Evolutionary conservation across 2,329 filamentous ascomycete species (phyloP).

Genomic region (Neoarthrinium moseri): DNA sequence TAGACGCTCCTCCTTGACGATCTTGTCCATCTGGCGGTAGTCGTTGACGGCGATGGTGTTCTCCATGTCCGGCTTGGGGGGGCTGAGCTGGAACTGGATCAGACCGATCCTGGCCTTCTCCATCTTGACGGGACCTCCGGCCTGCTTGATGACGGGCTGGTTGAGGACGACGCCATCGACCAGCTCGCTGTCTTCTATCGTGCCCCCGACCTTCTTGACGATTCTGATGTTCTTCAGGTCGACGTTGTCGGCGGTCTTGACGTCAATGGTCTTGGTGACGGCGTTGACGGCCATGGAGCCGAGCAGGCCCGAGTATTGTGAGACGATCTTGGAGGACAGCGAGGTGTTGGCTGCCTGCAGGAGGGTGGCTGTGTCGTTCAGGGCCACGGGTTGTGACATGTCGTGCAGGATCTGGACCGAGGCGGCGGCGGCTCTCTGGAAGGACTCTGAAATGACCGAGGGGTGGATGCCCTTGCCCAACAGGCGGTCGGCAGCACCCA

Average conservation of each 20-base stretch:
- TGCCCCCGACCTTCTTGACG: conserved; percentile 95
- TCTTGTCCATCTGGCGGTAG: conserved; percentile 99
- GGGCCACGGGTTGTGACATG: conserved; percentile 91
- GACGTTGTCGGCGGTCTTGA: conserved; percentile 93
- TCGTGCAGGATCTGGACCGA: conserved; percentile 88
- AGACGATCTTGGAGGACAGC: conserved; percentile 97
- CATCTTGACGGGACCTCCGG: conserved; percentile 85
- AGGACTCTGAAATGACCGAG: conserved; percentile 94
- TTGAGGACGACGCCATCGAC: conserved; percentile 91
- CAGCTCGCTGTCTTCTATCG: conserved; percentile 97
- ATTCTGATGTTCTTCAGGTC: conserved; percentile 96
- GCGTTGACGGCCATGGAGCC: conserved; percentile 98
- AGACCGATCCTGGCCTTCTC: conserved; percentile 97
- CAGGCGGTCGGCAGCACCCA: conserved; percentile 90
- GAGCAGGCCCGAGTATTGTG: conserved; percentile 90
- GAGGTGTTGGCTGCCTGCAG: conserved; percentile 97
- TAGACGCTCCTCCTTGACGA: conserved; percentile 96
- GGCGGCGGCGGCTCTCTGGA: conserved; percentile 88
- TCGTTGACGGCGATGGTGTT: conserved; percentile 99
- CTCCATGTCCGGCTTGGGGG: conserved; percentile 99
- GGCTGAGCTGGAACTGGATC: conserved; percentile 98
- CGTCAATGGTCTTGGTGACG: conserved; percentile 91
- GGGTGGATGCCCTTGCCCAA: conserved; percentile 94
- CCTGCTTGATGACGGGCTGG: conserved; percentile 90
- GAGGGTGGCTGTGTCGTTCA: conserved; percentile 84